Evolutionary conservation across 192 early-diverging fungal species (phyloP).

Genomic region (Coemansia aciculifera): DNA sequence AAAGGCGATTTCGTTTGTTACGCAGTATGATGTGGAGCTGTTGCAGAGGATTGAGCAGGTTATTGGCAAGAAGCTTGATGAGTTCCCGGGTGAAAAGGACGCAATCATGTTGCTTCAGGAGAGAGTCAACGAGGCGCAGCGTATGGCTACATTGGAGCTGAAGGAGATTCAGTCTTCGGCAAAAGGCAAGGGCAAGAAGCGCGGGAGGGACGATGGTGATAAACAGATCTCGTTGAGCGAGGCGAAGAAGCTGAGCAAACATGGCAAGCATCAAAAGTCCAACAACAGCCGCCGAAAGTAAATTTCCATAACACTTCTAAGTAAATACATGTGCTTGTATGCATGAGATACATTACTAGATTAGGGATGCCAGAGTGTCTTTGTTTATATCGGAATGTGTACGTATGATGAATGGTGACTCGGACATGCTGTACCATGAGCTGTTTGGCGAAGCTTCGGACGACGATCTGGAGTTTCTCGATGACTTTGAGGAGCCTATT

Average conservation of each 20-base stretch:
- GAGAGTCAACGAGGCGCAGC: slow-evolving; percentile 85
- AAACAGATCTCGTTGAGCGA: slow-evolving; percentile 51
- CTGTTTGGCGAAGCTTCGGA: slow-evolving; percentile 19
- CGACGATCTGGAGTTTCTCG: neutral
- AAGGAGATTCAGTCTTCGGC: slow-evolving; percentile 63
- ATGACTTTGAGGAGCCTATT: slow-evolving; percentile 10
- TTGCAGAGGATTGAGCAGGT: slow-evolving; percentile 93
- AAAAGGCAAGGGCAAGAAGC: slow-evolving; percentile 43
- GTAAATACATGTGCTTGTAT: neutral
- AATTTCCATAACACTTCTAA: neutral
- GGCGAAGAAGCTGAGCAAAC: slow-evolving; percentile 41
- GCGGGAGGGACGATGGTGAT: slow-evolving; percentile 46
- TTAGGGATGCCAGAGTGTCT: neutral
- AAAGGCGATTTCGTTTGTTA: slow-evolving; percentile 78
- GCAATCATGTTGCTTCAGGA: slow-evolving; percentile 90
- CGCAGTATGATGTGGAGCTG: slow-evolving; percentile 93
- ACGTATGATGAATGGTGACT: neutral
- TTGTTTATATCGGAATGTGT: neutral
- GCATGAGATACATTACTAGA: neutral
- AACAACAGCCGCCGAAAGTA: neutral
- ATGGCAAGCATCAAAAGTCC: slow-evolving; percentile 5
- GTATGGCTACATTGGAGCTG: slow-evolving; percentile 83
- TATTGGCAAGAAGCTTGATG: slow-evolving; percentile 81
- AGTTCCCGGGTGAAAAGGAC: slow-evolving; percentile 81
- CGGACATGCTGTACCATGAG: slow-evolving; percentile 9